Base-by-base conservation (phyloP, 1,284 basidiomycete genomes). In the Naganishia liquefaciens region DNA sequence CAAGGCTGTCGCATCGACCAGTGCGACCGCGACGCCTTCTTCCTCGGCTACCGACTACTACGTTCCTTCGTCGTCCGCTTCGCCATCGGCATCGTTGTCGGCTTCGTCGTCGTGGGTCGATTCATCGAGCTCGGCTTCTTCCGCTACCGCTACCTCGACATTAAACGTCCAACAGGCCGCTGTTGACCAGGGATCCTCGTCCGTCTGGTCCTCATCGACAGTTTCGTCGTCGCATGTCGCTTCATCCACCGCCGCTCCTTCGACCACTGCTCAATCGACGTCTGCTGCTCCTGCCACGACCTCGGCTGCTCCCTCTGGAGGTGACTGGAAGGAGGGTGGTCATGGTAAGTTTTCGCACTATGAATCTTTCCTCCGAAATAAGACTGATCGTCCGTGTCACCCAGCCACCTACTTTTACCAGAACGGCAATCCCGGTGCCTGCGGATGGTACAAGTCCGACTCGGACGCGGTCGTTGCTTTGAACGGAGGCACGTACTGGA, bases 321-420 rank as follows among this genome's bases (percentile, higher is more conserved):
- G 39, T 21, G 66, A 60, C 23, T 49, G 51, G 40, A 55, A 67
- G 51, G 46, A 53, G 4, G 42, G 66, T 13, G 57, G 57, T 13
- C 57, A 50, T 40, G 57, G 57, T 60, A 6, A 60, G 55, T 70
- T 19, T 60, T 68, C 23, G 65, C 66, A 47, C 42, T 58, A 27
- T 52, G 15, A 62, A 63, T n/a, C 51, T 21, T 21, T 47, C 43
- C 11, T 33, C 42, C 15, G 4, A 15, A 21, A 15, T 25, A 10
- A 33, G n/a, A 39, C 37, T 15, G 39, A 44, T 60, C 15, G 40
- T n/a, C 55, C 21, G 62, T 74, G 70, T 62, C 75, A 72, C 63
- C 70, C 63, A 69, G 89, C 85, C 27, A 91, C 89, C 23, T 91
- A 77, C 80, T 90, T 83, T 82, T 83, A 80, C 75, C 90, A 92